Conservation (phyloP, 139 green algal genomes). For the Haematococcus lacustris region DNA sequence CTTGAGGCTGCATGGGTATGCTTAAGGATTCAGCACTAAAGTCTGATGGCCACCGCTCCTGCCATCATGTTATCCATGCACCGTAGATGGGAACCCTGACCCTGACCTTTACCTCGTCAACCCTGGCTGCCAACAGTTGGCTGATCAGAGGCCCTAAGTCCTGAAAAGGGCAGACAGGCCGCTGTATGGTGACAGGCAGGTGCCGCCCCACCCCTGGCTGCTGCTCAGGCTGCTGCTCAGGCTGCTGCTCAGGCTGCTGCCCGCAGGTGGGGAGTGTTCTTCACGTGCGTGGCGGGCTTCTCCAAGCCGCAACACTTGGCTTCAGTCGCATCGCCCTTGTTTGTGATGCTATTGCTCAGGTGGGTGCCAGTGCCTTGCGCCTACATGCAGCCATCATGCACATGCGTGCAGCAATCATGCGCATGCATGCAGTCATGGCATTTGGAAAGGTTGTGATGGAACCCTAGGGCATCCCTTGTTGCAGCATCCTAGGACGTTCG, state of each 20-base stretch:
- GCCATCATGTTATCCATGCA: neutral
- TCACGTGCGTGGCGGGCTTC: conserved; percentile 36
- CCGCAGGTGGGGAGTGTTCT: conserved; percentile 61
- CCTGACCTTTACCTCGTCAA: neutral
- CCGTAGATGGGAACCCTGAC: neutral
- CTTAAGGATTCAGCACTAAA: too few relatives aligned
- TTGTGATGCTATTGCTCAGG: conserved; percentile 59
- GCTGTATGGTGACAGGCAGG: neutral
- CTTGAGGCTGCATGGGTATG: too few relatives aligned
- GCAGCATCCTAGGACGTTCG: neutral
- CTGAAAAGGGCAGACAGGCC: neutral
- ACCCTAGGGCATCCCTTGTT: neutral
- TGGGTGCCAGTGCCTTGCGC: neutral
- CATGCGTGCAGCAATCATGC: neutral
- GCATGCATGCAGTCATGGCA: neutral
- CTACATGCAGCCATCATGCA: neutral
- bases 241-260: neutral
- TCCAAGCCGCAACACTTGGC: conserved; percentile 24
- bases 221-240: neutral
- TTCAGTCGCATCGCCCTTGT: conserved; percentile 51
- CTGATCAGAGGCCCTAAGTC: neutral
- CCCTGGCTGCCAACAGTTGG: neutral
- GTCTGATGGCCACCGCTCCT: too few relatives aligned
- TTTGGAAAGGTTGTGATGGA: neutral
- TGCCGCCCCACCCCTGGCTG: too few relatives aligned